Evolutionary conservation across 2,329 filamentous ascomycete species (phyloP), one percentile per base, ranked within the genome.

Genomic region (Aspergillus fijiensis): DNA sequence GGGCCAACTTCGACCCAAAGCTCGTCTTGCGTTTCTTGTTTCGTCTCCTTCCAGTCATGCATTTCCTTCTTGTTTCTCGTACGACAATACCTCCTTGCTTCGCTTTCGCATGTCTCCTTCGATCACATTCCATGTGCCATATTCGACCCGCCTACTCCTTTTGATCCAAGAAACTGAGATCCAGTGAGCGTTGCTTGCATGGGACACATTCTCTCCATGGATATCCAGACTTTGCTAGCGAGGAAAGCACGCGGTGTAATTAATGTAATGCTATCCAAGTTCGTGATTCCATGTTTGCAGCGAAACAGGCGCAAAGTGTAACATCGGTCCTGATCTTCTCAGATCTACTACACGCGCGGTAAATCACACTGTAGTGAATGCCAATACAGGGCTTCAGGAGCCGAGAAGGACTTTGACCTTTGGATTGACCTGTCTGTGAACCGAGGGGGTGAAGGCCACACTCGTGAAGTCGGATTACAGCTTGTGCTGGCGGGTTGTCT

Each of bases 191-290:
- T 29, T 48, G 47, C 23, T 47, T 51, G 55, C 49, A 57, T 51
- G 42, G 27, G 23, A 33, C 6, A 35, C 42, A 31, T 35, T 29
- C 33, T 45, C 33, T 33, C 27, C 6, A 16, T 45, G 45, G 53
- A 39, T 42, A 21, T 48, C 31, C 29, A 23, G 42, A 9, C 29
- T 50, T 16, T 21, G 49, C 52, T 19, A 19, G 23, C 16, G 47
- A 47, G 48, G 55, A 35, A 56, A 65, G 55, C 56, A 58, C 54
- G 60, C 50, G 61, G 57, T 57, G 58, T 65, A 63, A 58, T 61
- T 59, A 59, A 59, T 67, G 65, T 67, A 67, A 67, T 67, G 63
- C 49, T 67, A 67, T 56, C 50, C 25, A 55, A 50, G 14, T 12
- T 55, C 23, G 60, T 65, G 60, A 55, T 61, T 60, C 29, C 49